Base-by-base conservation (phyloP, 257 asterid species). In the Solanum etuberosum region DNA sequence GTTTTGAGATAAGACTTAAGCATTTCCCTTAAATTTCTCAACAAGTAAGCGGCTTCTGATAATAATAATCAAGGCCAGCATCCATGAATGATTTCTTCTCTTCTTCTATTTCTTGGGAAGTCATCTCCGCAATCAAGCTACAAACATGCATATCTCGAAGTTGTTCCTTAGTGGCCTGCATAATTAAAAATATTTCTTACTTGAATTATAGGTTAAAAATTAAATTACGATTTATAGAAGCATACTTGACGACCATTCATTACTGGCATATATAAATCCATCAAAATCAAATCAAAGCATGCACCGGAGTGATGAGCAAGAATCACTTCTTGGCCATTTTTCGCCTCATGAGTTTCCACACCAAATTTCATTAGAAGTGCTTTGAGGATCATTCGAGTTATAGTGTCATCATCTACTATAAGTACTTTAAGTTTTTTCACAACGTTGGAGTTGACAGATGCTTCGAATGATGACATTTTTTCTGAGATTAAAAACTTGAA, bases 221-320 rank as follows among this genome's bases (percentile, higher is more conserved):
- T 42, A 7, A 38, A 34, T 57, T 57, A 57, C 11, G 65, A 57
- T 57, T 57, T 57, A 57, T 57, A 21, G 2, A 57, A 81, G 40
- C 87, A 65, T 38, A 93, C 95, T 91, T 88, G 61, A 13, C 87
- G 80, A 15, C 96, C 94, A 51, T 91, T 88, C 93, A 91, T 93
- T 73, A 92, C 65, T 1, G 91, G 95, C 95, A 94, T 93, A 63
- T 91, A 93, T 92, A 88, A 85, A 89, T 92, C 94, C 95, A 94
- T 94, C 9, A 92, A 68, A 61, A 92, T 89, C 5, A 94, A 88
- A 89, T 93, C 93, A 20, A 88, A 94, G 23, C 10, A 61, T 48
- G 86, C 86, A 9, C 93, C 94, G 0, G 90, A 70, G 1, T n/a
- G 80, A 86, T 85, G 89, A 63, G 92, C 90, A 27, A 92, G 91